A percentile compares a stretch with the other conserved stretches of the same genome.
phyloP scores from a whole-genome alignment of 768 basidiomycete genomes.

The Rhizopogon roseolus region DNA sequence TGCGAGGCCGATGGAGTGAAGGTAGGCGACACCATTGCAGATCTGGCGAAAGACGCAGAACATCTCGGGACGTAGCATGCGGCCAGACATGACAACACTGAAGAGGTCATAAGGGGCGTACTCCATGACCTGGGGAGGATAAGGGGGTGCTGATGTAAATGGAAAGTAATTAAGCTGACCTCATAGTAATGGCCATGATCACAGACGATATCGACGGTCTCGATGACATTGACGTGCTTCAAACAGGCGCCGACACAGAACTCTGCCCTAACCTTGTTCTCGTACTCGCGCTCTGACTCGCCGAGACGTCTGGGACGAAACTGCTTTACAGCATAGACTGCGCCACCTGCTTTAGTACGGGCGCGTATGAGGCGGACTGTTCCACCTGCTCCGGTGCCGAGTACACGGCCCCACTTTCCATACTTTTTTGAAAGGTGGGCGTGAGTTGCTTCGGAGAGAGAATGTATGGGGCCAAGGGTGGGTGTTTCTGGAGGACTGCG shows the following conservation, averaged over 20 bases:
- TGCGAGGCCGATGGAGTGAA: slow-evolving; percentile 95
- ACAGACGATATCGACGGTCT: slow-evolving; percentile 96
- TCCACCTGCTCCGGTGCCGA: slow-evolving; percentile 97
- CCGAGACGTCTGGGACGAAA: slow-evolving; percentile 86
- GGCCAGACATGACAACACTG: slow-evolving; percentile 98
- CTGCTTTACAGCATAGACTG: slow-evolving; percentile 95
- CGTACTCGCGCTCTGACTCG: slow-evolving; percentile 94
- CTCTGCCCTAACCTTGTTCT: slow-evolving; percentile 99
- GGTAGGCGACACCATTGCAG: slow-evolving; percentile 95
- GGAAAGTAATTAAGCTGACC: slow-evolving; percentile 39
- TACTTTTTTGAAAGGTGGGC: slow-evolving; percentile 98
- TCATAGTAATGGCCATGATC: slow-evolving; percentile 99
- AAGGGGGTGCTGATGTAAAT: slow-evolving; percentile 2
- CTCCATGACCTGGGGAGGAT: slow-evolving; percentile 83
- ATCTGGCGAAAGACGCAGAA: slow-evolving; percentile 99
- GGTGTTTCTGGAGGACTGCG: slow-evolving; percentile 21
- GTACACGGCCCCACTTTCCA: slow-evolving; percentile 95
- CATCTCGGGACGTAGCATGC: slow-evolving; percentile 97
- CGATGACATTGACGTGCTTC: slow-evolving; percentile 94
- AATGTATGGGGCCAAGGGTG: slow-evolving; percentile 36
- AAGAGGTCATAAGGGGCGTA: slow-evolving; percentile 98
- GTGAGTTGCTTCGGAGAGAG: slow-evolving; percentile 78
- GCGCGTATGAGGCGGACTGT: slow-evolving; percentile 96
- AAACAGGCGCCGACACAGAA: slow-evolving; percentile 95
- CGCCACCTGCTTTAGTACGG: slow-evolving; percentile 72